Percentiles rank a stretch among this genome's conserved stretches.
These are phyloP conservation scores for Sporobolomyces phaffii DNA, from an alignment of 768 basidiomycete species.

Conservation along the genomic window DNA sequence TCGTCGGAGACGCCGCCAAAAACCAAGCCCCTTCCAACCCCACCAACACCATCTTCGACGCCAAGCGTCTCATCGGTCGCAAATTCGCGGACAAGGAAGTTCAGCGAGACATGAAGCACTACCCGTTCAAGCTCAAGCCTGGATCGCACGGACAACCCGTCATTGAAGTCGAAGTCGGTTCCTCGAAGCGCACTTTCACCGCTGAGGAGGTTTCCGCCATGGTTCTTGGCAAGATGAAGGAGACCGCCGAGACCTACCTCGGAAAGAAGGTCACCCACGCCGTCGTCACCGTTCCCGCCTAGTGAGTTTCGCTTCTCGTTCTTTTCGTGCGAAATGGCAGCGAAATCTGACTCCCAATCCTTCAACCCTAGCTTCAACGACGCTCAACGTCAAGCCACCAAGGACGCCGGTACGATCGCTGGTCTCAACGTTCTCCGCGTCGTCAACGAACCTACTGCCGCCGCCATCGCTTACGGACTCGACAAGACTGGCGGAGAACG, in stretches of 20 bases:
- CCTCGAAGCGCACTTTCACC: conserved; percentile 67
- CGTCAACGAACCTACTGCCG: conserved; percentile 95
- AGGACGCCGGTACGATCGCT: conserved; percentile 92
- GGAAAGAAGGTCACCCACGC: conserved; percentile 94
- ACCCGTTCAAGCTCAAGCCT: conserved; percentile 43
- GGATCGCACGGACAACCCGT: conserved; percentile 43
- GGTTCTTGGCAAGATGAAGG: conserved; percentile 96
- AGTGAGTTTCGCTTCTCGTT: conserved; percentile 50
- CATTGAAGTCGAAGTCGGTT: conserved; percentile 53
- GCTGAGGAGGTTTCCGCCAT: conserved; percentile 68
- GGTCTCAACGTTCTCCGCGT: conserved; percentile 93
- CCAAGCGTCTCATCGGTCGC: conserved; percentile 70
- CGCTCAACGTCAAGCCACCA: conserved; percentile 97
- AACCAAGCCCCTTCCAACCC: conserved; percentile 87
- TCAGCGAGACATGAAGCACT: conserved; percentile 78
- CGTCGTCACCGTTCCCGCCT: conserved; percentile 95
- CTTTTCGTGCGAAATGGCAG: not conserved
- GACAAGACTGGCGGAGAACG: conserved; percentile 84
- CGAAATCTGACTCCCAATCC: not conserved
- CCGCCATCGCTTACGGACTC: conserved; percentile 95
- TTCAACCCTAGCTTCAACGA: conserved; percentile 57
- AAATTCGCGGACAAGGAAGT: conserved; percentile 67
- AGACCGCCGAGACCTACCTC: conserved; percentile 96
- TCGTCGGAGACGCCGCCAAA: conserved; percentile 91
- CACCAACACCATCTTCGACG: conserved; percentile 89